Percentiles rank a stretch among this genome's conserved stretches.
These are phyloP conservation scores for Eucalyptus sideroxylon DNA, from an alignment of 345 rosid genomes.

Conservation along the genomic window DNA sequence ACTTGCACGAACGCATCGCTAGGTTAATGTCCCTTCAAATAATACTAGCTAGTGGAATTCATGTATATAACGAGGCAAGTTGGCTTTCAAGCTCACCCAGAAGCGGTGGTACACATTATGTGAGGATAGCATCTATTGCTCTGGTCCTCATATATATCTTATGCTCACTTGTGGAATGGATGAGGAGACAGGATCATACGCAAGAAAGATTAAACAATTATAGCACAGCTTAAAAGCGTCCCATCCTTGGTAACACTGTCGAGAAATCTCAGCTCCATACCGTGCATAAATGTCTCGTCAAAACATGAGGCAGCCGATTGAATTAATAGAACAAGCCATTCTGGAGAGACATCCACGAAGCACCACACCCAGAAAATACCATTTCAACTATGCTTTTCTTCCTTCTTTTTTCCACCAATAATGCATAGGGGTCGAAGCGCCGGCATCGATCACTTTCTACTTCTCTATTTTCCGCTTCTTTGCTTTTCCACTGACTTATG, in stretches of 20 bases:
- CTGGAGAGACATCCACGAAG: neutral
- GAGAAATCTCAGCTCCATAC: neutral
- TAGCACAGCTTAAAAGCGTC: neutral
- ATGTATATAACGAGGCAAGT: neutral
- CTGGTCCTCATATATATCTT: neutral
- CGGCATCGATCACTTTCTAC: neutral
- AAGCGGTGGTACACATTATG: neutral
- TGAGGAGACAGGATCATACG: neutral
- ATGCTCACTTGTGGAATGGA: neutral
- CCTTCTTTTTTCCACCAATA: neutral
- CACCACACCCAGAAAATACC: neutral
- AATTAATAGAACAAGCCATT: neutral
- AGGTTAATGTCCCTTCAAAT: neutral
- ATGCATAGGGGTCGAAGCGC: neutral
- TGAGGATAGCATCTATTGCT: neutral
- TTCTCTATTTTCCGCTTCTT: neutral
- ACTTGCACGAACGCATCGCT: neutral
- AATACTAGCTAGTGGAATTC: neutral
- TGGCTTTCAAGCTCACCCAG: neutral
- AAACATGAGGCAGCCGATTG: neutral
- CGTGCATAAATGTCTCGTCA: neutral
- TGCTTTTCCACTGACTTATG: neutral
- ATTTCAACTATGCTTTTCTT: neutral
- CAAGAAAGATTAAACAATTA: neutral
- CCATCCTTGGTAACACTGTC: neutral